phyloP scores from a whole-genome alignment of 169 alveolate species.

The Plasmodium berghei region DNA sequence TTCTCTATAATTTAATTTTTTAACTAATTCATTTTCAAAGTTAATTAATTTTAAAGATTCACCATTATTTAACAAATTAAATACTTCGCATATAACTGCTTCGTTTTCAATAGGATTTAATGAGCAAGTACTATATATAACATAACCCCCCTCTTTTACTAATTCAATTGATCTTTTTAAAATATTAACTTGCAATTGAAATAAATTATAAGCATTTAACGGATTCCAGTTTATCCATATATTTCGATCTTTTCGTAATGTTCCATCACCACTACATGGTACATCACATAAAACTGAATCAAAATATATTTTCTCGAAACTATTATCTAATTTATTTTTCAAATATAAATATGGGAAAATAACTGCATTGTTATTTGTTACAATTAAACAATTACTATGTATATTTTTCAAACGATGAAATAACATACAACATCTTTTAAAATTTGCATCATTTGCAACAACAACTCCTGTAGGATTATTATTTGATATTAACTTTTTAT shows the following conservation, averaged over 20 bases:
- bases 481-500: conserved; percentile 70
- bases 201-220: conserved; percentile 93
- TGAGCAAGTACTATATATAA: conserved; percentile 97
- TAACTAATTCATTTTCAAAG: conserved; percentile 84
- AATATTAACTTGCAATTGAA: conserved; percentile 91
- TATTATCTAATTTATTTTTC: conserved; percentile 20
- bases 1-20: conserved; percentile 79
- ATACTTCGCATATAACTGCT: conserved; percentile 88
- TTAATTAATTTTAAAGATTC: conserved; percentile 85
- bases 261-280: conserved; percentile 98
- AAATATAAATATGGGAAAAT: conserved; percentile 64
- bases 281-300: conserved; percentile 95
- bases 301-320: conserved; percentile 81
- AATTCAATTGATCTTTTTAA: conserved; percentile 90
- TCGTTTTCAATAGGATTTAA: conserved; percentile 98
- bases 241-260: conserved; percentile 94
- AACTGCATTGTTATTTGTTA: conserved; percentile 72
- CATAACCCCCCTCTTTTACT: conserved; percentile 81
- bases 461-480: conserved; percentile 74
- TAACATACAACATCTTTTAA: conserved; percentile 76
- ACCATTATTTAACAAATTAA: conserved; percentile 85
- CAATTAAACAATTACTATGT: conserved; percentile 71
- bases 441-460: conserved; percentile 72
- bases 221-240: conserved; percentile 95
- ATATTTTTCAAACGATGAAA: conserved; percentile 75